Evolutionary conservation across 305 asterid species (phyloP).

Genomic region (Rubia tinctorum): DNA sequence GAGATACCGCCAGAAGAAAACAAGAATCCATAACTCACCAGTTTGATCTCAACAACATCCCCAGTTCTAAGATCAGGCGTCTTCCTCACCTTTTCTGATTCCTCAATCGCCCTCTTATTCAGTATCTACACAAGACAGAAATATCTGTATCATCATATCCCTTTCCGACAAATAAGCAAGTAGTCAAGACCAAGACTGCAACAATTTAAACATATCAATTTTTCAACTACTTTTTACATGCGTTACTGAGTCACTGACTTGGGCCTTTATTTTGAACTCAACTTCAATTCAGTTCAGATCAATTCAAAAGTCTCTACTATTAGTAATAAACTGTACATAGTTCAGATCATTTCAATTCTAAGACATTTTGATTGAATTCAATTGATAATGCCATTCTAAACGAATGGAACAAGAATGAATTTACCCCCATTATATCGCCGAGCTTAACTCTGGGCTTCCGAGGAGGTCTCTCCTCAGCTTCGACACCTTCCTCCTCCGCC

Average conservation of each 20-base stretch:
- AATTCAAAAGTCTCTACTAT: too few species aligned
- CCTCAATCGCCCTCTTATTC: conserved; percentile 79
- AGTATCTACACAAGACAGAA: conserved; percentile 45
- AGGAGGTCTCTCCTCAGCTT: conserved; percentile 47
- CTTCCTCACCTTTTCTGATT: conserved; percentile 61
- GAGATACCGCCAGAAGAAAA: background rate
- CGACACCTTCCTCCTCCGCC: conserved; percentile 17
- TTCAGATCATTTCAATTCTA: background rate
- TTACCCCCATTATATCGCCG: conserved; percentile 97
- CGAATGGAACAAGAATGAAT: background rate
- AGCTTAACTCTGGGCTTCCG: conserved; percentile 58
- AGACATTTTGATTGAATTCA: background rate
- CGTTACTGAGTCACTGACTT: too few species aligned
- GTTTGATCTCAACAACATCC: conserved; percentile 83
- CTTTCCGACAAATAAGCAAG: background rate
- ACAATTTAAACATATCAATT: background rate
- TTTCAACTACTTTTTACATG: background rate
- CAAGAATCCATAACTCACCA: conserved; percentile 37
- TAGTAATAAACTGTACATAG: too few species aligned
- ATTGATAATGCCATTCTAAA: background rate
- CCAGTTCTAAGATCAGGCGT: conserved; percentile 86
- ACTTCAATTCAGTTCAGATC: background rate
- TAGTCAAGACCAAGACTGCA: too few species aligned
- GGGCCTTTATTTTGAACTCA: too few species aligned
- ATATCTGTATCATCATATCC: background rate